These are phyloP conservation scores for Phytophthora syringae DNA, from an alignment of 352 stramenopile species.

Conservation along the genomic window DNA sequence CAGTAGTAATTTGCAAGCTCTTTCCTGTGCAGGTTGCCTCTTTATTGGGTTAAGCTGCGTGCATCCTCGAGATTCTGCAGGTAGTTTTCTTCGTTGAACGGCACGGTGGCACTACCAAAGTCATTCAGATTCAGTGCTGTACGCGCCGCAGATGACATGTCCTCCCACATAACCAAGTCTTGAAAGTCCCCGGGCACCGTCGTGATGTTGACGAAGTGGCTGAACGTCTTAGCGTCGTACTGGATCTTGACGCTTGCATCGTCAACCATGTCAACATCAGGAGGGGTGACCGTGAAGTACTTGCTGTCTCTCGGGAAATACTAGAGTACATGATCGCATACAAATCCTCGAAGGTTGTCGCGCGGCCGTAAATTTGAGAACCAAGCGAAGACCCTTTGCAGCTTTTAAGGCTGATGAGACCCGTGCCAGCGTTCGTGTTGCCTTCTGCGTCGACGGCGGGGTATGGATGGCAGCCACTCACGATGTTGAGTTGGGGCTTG, in stretches of 20 bases:
- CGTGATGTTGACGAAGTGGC: conserved; percentile 35
- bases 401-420: conserved; percentile 8
- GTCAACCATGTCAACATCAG: conserved; percentile 16
- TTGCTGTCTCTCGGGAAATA: conserved; percentile 29
- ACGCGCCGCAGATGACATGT: conserved; percentile 24
- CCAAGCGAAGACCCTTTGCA: conserved; percentile 10
- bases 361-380: conserved; percentile 27
- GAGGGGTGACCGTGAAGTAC: conserved; percentile 20
- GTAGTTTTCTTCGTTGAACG: conserved; percentile 32
- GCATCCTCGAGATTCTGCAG: conserved; percentile 27
- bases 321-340: conserved; percentile 32
- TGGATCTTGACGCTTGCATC: conserved; percentile 22
- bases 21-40: no score
- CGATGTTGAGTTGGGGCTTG: conserved; percentile 30
- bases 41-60: no score
- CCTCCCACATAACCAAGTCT: conserved; percentile 23
- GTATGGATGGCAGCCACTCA: conserved; percentile 20
- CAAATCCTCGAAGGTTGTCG: conserved; percentile 11
- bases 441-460: conserved; percentile 17
- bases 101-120: conserved; percentile 34
- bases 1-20: no score
- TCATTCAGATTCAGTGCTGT: conserved; percentile 33
- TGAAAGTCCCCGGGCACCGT: conserved; percentile 23
- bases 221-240: conserved; percentile 17
- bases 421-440: conserved; percentile 25